phyloP scores from a whole-genome alignment of 257 asterid species.

The Nicotiana sylvestris region DNA sequence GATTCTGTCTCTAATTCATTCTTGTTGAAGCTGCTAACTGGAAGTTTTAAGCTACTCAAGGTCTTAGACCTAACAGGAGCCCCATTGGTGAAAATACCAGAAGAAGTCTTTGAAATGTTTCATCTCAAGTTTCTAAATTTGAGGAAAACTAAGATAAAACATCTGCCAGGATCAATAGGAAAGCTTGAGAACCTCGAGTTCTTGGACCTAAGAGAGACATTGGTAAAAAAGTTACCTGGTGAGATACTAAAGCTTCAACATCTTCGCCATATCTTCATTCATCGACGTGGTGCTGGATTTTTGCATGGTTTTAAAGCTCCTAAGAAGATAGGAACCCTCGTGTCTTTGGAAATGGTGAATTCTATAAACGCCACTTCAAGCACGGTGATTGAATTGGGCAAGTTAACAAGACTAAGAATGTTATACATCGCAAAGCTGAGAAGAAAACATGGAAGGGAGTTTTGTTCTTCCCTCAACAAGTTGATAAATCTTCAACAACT shows the following conservation, averaged over 20 bases:
- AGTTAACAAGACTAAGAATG: conserved; percentile 15
- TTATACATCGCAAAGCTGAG: conserved; percentile 21
- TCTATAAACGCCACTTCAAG: not conserved
- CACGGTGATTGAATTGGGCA: conserved; percentile 16
- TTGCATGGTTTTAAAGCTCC: conserved; percentile 17
- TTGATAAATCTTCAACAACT: conserved; percentile 13
- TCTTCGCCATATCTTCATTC: conserved; percentile 12
- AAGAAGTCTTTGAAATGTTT: conserved; percentile 10
- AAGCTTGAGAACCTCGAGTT: conserved; percentile 20
- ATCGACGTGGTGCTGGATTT: not conserved
- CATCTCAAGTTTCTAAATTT: conserved; percentile 20
- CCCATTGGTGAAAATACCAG: conserved; percentile 7
- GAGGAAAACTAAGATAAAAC: conserved; percentile 3
- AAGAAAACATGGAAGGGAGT: conserved; percentile 20
- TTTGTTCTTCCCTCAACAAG: conserved; percentile 19
- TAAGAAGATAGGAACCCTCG: not conserved
- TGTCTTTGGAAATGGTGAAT: conserved; percentile 12
- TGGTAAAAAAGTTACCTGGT: conserved; percentile 10
- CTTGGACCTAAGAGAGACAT: conserved; percentile 19
- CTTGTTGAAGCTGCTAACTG: not conserved
- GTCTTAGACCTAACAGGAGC: conserved; percentile 18
- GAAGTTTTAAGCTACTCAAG: conserved; percentile 10
- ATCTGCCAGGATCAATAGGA: conserved; percentile 12
- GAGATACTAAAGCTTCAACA: conserved; percentile 16
- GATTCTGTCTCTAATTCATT: not conserved